Evolutionary conservation across 495 filamentous ascomycete species (phyloP), one percentile per base, ranked within the genome.

Genomic region (Neurospora tetrasperma): DNA sequence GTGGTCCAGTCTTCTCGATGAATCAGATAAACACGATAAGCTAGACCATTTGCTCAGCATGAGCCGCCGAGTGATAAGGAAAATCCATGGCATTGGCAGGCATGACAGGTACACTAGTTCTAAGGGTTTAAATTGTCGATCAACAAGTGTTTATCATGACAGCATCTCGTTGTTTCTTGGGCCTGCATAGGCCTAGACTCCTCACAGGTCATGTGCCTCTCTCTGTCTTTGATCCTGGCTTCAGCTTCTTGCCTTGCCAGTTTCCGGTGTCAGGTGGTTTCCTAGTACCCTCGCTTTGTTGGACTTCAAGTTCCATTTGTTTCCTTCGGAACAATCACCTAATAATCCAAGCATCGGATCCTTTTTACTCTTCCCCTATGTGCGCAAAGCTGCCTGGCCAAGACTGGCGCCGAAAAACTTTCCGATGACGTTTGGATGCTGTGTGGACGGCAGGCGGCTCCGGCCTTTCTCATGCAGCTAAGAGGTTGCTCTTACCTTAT

Each of bases 401-500:
- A 35, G 14, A 9, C 54, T 66, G 27, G 54, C 14, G 27, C 27
- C 31, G 54, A 66, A 66, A 66, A 66, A 38, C 54, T 66, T 66
- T 66, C 54, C 54, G 54, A 66, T 66, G 54, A 66, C 54, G 54
- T 66, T 66, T 66, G 6, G 27, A 31, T 12, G 48, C 48, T 62
- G 54, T 62, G 27, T 66, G 54, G 54, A 31, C 54, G 54, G 35
- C 54, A 66, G 54, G 54, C 54, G 70, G 73, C 75, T 74, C 79
- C 76, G 75, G 69, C 54, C 54, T 35, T 38, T 78, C 66, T 62
- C 31, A 74, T 79, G 79, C 78, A 79, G 76, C 79, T 77, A 78
- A 62, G 75, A 75, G 75, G 79, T 80, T 80, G 48, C 73, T 77
- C 70, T 80, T 80, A 80, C 79, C 74, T 79, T 73, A 79, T 74